Conservation (phyloP, 2,329 filamentous ascomycete genomes). For the Didymella lethalis region DNA sequence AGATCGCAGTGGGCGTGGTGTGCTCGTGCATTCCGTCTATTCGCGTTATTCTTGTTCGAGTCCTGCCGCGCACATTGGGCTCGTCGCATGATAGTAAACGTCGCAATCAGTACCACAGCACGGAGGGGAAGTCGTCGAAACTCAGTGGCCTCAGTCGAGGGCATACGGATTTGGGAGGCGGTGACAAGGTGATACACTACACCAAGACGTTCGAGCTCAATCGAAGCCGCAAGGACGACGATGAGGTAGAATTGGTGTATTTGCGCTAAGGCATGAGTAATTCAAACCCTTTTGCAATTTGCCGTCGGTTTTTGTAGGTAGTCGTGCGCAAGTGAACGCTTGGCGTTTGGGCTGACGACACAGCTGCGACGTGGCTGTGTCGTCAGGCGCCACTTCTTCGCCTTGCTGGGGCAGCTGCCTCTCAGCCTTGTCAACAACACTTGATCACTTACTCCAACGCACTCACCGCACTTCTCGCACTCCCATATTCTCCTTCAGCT, state of each 20-base stretch:
- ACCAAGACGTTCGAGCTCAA: background rate
- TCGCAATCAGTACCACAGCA: background rate
- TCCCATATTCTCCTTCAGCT: too few relatives aligned
- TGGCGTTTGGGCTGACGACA: too few relatives aligned
- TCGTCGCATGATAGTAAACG: background rate
- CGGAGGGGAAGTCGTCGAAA: background rate
- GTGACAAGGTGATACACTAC: background rate
- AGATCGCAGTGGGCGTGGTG: slow-evolving; percentile 41
- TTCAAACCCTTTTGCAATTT: too few relatives aligned
- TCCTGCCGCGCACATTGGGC: background rate
- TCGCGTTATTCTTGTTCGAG: slow-evolving; percentile 24
- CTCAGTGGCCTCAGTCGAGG: background rate
- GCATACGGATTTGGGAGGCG: background rate
- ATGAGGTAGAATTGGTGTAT: slow-evolving; percentile 1
- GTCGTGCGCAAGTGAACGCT: too few relatives aligned
- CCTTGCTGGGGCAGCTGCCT: too few relatives aligned
- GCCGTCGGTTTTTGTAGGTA: too few relatives aligned
- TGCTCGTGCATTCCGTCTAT: slow-evolving; percentile 54
- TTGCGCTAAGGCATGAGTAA: background rate
- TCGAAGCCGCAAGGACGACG: background rate
- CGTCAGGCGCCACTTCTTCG: too few relatives aligned
- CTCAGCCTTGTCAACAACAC: too few relatives aligned
- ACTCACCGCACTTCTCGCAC: too few relatives aligned
- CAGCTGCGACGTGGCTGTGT: too few relatives aligned
- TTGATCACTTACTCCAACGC: too few relatives aligned